These are phyloP conservation scores for Neurospora sp. DNA, from an alignment of 2,329 filamentous ascomycete genomes.

Conservation along the genomic window DNA sequence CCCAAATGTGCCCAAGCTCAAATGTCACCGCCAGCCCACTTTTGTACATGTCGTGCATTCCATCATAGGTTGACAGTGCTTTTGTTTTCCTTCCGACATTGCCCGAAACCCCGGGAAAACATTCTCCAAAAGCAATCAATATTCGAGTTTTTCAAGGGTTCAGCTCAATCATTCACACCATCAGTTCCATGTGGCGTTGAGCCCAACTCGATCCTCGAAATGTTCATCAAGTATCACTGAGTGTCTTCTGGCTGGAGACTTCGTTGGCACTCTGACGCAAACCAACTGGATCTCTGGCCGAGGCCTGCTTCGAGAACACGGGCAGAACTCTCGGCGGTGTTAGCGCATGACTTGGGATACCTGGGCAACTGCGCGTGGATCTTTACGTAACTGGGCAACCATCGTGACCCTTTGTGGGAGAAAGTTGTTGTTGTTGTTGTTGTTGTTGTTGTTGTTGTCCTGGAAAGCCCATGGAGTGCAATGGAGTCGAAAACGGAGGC, in stretches of 20 bases:
- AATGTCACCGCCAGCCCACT: conserved; percentile 4
- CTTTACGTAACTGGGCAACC: conserved; percentile 17
- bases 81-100: conserved; percentile 12
- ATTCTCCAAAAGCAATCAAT: background rate
- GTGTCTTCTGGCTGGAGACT: background rate
- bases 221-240: background rate
- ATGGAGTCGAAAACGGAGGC: background rate
- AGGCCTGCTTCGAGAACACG: background rate
- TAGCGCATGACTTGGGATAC: conserved; percentile 1
- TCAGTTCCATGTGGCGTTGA: background rate
- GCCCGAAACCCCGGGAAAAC: conserved; percentile 10
- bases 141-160: background rate
- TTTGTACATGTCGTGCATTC: conserved; percentile 7
- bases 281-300: background rate
- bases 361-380: background rate
- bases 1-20: background rate
- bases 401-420: conserved; percentile 10
- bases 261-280: background rate
- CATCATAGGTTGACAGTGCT: conserved; percentile 11
- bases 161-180: background rate
- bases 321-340: conserved; percentile 1
- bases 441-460: background rate
- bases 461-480: background rate
- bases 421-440: background rate
- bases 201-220: background rate